Percentiles rank a stretch among this genome's conserved stretches.
Evolutionary conservation across 495 filamentous ascomycete species (phyloP).

Genomic region (Rhizodiscina lignyota): DNA sequence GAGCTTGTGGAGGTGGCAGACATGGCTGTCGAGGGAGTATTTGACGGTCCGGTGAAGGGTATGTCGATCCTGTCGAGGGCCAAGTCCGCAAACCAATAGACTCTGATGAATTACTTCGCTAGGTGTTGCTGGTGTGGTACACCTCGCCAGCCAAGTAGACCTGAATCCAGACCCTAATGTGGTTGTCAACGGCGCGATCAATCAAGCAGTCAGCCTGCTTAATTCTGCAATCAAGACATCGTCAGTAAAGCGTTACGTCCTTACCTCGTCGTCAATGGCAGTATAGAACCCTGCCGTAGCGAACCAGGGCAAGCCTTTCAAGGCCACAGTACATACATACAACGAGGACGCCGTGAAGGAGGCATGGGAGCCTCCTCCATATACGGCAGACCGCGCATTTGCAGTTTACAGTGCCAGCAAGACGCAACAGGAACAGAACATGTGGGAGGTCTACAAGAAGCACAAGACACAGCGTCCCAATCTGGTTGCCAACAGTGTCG

Average conservation of each 20-base stretch:
- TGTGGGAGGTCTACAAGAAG: constrained; percentile 26
- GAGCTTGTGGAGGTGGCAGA: constrained; percentile 9
- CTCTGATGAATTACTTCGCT: neutral
- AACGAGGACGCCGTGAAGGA: constrained; percentile 28
- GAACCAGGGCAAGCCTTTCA: constrained; percentile 1
- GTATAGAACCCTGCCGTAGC: constrained; percentile 19
- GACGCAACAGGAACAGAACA: constrained; percentile 9
- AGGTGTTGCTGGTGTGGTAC: constrained; percentile 4
- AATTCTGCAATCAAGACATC: constrained; percentile 26
- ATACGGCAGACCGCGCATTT: neutral
- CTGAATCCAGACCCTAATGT: neutral
- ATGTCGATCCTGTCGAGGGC: neutral
- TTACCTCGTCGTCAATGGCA: constrained; percentile 28
- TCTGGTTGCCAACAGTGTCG: constrained; percentile 5
- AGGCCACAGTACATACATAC: constrained; percentile 25
- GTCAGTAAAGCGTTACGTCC: constrained; percentile 33
- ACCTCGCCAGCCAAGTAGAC: neutral
- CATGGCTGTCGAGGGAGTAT: constrained; percentile 6
- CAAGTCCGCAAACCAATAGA: too few species aligned
- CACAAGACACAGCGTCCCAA: constrained; percentile 8
- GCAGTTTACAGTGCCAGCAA: constrained; percentile 14
- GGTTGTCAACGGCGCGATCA: neutral
- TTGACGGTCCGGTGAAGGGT: constrained; percentile 13
- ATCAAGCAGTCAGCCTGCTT: constrained; percentile 16
- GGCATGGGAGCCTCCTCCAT: constrained; percentile 20